Evolutionary conservation across 2,329 filamentous ascomycete species (phyloP), one percentile per base, ranked within the genome.

Genomic region (Neonectria ditissima): DNA sequence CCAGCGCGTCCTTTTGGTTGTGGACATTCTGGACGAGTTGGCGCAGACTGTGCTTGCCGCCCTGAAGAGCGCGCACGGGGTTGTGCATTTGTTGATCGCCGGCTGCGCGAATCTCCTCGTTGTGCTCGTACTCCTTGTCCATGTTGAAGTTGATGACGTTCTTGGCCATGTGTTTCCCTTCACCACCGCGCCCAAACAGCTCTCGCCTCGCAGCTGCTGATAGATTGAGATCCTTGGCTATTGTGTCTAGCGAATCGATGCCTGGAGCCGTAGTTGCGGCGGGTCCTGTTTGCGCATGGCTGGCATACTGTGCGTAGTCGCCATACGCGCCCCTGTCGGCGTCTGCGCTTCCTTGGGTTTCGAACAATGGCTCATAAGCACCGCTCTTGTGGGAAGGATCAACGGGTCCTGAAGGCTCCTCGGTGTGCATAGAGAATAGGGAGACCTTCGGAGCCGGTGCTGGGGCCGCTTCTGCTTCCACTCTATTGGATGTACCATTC

Each of bases 101-200:
- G 53, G 87, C 82, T 18, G 89, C 87, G 11, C 93, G 87, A 22
- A 97, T 76, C 69, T 85, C 84, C 80, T 97, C 92, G 77, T 98
- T 98, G 73, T 92, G 88, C 24, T 86, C 87, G 78, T 98, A 98
- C 80, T 97, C 94, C 62, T 84, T 82, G 76, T 97, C 93, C 68
- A 93, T 94, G 80, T 97, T 93, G 85, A 97, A 97, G 73, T 91
- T 94, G 67, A 94, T 86, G 39, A 97, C 86, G 45, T 87, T 89
- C n/a, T 86, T 82, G 8, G 77, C 73, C 16, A 74, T 71, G 43
- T 75, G 74, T 32, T 76, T 76, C 47, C 76, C 71, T 28, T 68
- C 74, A 22, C 84, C 84, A 22, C 78, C 78, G 5, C 94, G 91
- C 1, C 95, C 95, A 75, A 98, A 95, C 4, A 98, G 87, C 75